Evolutionary conservation across 305 asterid species (phyloP).

Genomic region (Fraxinus sp.): DNA sequence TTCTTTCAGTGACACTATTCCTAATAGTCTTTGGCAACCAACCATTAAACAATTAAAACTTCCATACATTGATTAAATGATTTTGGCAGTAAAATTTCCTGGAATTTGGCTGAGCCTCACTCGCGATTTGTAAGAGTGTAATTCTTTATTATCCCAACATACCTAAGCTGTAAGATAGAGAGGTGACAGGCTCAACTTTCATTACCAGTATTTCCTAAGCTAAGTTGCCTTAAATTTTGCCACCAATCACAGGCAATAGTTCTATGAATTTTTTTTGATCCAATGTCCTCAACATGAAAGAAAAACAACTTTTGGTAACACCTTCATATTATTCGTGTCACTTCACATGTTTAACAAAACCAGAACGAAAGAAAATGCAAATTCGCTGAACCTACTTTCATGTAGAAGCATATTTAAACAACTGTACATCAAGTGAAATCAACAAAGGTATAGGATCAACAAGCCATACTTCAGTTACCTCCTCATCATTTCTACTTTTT

Average conservation of each 20-base stretch:
- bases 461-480: constrained; percentile 40
- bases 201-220: neutral
- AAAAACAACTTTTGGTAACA: neutral
- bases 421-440: neutral
- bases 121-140: neutral
- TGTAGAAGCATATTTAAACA: neutral
- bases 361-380: neutral
- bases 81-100: neutral
- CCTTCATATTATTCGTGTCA: neutral
- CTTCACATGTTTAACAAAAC: neutral
- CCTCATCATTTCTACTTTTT: constrained; percentile 45
- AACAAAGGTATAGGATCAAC: neutral
- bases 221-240: neutral
- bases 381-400: neutral
- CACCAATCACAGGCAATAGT: neutral
- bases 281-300: neutral
- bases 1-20: neutral
- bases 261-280: neutral
- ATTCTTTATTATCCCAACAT: neutral
- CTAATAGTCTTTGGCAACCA: neutral
- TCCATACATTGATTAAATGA: neutral
- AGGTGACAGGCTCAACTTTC: neutral
- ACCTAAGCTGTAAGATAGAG: neutral
- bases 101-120: neutral
- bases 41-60: neutral